Base-by-base conservation (phyloP, 1,284 basidiomycete genomes). In the Veloporphyrellus conicus region DNA sequence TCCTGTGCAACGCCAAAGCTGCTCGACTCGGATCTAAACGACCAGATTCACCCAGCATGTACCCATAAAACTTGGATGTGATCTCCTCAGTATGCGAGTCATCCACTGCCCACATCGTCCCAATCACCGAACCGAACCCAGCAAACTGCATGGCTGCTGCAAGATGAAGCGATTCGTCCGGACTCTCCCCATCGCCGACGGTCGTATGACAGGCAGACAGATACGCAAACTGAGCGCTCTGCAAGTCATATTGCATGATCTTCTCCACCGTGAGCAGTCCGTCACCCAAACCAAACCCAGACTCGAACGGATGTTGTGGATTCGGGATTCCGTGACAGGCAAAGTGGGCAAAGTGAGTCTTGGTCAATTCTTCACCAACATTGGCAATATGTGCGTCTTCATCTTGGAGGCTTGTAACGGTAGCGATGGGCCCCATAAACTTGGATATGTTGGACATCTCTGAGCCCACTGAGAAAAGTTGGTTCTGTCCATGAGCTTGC, bases 321-420 rank as follows among this genome's bases (percentile, higher is more conserved):
- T 48, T 14, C 0, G 35, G 36, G 6, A 32, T 43, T 6, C 47
- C 61, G 32, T 58, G 54, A 19, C 54, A 62, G 2, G 58, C 54
- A 6, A 65, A 32, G 39, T 61, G 59, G 4, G 46, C 48, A 45
- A 54, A 58, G 1, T 48, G 37, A 7, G 53, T 48, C 27, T 45
- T n/a, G 14, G 20, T 20, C 19, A 61, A 8, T 33, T 36, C 41
- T 22, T 44, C 8, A 23, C 23, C 1, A 10, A 57, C 48, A n/a
- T 27, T 32, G 19, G 43, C 15, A 1, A 44, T 28, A n/a, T 6
- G 35, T 2, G 47, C 28, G 2, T 47, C 36, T 9, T 23, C 9
- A 4, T 23, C 44, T 10, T 41, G 32, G 22, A 56, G 11, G 4
- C 27, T 18, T 3, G 33, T 49, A 4, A 55, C 14, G 3, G 29